Percentiles rank a stretch among this genome's conserved stretches.
phyloP scores from a whole-genome alignment of 176 grass and related monocot genomes.

The Coix lacrymajobi region DNA sequence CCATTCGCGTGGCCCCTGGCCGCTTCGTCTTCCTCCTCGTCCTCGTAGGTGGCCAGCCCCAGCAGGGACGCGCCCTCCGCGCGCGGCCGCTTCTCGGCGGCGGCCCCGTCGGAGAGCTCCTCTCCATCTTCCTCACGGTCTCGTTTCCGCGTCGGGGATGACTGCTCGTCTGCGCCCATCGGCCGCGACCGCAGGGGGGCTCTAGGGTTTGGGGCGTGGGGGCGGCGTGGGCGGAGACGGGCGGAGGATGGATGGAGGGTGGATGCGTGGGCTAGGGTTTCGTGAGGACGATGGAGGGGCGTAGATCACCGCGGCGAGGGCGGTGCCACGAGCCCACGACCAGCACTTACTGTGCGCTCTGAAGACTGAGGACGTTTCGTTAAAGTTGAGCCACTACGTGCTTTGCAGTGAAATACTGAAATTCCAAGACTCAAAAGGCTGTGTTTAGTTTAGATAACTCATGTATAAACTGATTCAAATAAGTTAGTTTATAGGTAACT shows the following conservation, averaged over 20 bases:
- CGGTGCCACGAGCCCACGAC: neutral
- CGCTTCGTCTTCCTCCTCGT: conserved; percentile 50
- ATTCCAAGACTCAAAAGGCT: neutral
- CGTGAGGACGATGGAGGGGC: neutral
- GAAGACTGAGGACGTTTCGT: neutral
- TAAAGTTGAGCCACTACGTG: neutral
- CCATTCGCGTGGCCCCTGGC: conserved; percentile 7
- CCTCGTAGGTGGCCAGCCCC: conserved; percentile 54
- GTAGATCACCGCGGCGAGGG: neutral
- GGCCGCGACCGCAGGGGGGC: neutral
- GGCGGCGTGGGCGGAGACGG: neutral
- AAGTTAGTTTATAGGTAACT: no score
- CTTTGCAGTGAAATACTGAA: neutral
- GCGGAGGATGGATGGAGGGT: neutral
- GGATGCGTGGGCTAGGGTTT: neutral
- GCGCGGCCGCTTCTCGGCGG: conserved; percentile 28
- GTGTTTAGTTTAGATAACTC: no score
- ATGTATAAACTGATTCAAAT: no score
- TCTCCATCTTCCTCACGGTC: conserved; percentile 26
- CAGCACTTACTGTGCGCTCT: neutral
- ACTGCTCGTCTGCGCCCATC: conserved; percentile 26
- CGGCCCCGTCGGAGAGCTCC: neutral
- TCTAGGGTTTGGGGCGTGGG: neutral
- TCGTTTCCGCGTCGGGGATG: conserved; percentile 28
- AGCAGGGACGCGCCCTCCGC: conserved; percentile 29